phyloP scores from a whole-genome alignment of 129 eudicot genomes.

The sunflower (Helianthus annuus) region HanXRQr2.0-SUNRISE NC_035441.2:184973675-184974174 shows the following conservation, averaged over 20 bases:
- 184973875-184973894: slow-evolving; percentile 24
- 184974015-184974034: slow-evolving; percentile 22
- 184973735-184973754: slow-evolving; percentile 19
- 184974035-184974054: slow-evolving; percentile 5
- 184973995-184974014: slow-evolving; percentile 72
- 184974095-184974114: slow-evolving; percentile 52
- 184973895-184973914: slow-evolving; percentile 19
- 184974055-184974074: neutral
- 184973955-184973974: slow-evolving; percentile 64
- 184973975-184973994: slow-evolving; percentile 61
- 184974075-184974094: slow-evolving; percentile 7
- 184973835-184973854: neutral
- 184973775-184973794: slow-evolving; percentile 34
- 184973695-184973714: slow-evolving; percentile 19
- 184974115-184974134: slow-evolving; percentile 59
- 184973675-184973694: slow-evolving; percentile 18
- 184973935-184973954: slow-evolving; percentile 64
- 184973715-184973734: slow-evolving; percentile 8
- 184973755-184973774: slow-evolving; percentile 21
- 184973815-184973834: slow-evolving; percentile 1
- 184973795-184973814: slow-evolving; percentile 35
- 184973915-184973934: slow-evolving; percentile 45
- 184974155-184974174: slow-evolving; percentile 73
- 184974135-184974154: slow-evolving; percentile 61
- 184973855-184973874: slow-evolving; percentile 24